Base-by-base conservation (phyloP, 2,329 filamentous ascomycete species). In the Cordyceps farinosa region DNA sequence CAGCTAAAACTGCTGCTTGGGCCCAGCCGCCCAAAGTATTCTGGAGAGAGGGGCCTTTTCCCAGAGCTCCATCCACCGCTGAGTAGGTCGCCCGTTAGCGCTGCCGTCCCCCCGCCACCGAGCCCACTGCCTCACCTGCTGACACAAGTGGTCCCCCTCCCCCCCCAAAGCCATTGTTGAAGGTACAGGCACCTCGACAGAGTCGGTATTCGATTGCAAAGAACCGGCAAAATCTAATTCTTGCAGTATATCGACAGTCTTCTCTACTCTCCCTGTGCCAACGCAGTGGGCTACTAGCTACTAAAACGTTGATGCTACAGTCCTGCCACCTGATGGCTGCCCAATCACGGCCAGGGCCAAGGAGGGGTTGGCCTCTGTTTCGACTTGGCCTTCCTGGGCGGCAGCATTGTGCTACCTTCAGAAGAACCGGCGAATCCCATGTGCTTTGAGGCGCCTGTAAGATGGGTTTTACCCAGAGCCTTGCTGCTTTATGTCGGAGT, bases 31-130 rank as follows among this genome's bases (percentile, higher is more conserved):
- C 45, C 45, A 48, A 22, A 15, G 45, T 29, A 29, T 29, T 47
- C 17, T 47, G n/a, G 17, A 9, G 44, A 29, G 44, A n/a, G 27
- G n/a, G n/a, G 44, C 44, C 3, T 47, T 17, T 13, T 38, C 15
- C 38, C 38, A 40, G 44, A 17, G 44, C 44, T 47, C n/a, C 44
- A 51, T 34, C 48, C 48, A 51, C 48, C 48, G 32, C 29, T 32
- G 15, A 51, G 32, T 17, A 34, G 13, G 29, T 51, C 6, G 5
- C 30, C 22, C 15, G 36, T n/a, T 55, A 55, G 52, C 52, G 52
- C 22, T 55, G 52, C 52, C 22, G 52, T 55, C 22, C 52, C 47
- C 52, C 52, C 51, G 52, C 52, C 52, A 55, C 52, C 52, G 52
- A 55, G 40, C 22, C 52, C 52, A 55, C 52, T 36, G 36, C 36